phyloP scores from a whole-genome alignment of 164 flowering plant species.

The Annona cherimola region DNA sequence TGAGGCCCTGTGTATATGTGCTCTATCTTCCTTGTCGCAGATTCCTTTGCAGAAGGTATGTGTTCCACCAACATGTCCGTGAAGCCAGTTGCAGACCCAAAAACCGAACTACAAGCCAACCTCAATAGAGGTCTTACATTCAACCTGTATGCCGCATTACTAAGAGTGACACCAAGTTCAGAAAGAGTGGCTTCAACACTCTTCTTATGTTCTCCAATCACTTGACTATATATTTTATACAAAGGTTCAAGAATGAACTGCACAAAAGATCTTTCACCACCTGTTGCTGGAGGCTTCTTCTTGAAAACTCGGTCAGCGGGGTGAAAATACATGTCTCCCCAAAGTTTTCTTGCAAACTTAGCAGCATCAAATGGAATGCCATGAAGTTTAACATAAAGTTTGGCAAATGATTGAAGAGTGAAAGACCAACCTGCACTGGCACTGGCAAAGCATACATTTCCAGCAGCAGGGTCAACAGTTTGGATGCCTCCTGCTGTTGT shows the following conservation, averaged over 20 bases:
- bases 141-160: slow-evolving; percentile 82
- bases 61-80: slow-evolving; percentile 97
- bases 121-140: slow-evolving; percentile 92
- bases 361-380: slow-evolving; percentile 85
- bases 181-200: slow-evolving; percentile 93
- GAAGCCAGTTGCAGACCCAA: slow-evolving; percentile 95
- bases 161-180: slow-evolving; percentile 91
- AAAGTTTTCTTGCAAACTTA: slow-evolving; percentile 88
- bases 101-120: slow-evolving; percentile 93
- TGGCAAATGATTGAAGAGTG: slow-evolving; percentile 93
- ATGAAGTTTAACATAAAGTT: slow-evolving; percentile 87
- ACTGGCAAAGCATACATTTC: slow-evolving; percentile 99
- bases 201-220: slow-evolving; percentile 94
- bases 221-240: slow-evolving; percentile 95
- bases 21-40: slow-evolving; percentile 75
- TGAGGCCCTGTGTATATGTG: slow-evolving; percentile 86
- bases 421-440: slow-evolving; percentile 98
- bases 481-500: slow-evolving; percentile 84
- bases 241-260: slow-evolving; percentile 95
- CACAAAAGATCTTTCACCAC: slow-evolving; percentile 94
- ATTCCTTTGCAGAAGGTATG: slow-evolving; percentile 88
- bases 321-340: slow-evolving; percentile 93
- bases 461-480: slow-evolving; percentile 79
- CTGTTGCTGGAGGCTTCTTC: slow-evolving; percentile 67
- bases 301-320: slow-evolving; percentile 60